A percentile compares a stretch with the other conserved stretches of the same genome.
These are phyloP conservation scores for Boletus smithii DNA, from an alignment of 1,284 basidiomycete species.

Conservation along the genomic window DNA sequence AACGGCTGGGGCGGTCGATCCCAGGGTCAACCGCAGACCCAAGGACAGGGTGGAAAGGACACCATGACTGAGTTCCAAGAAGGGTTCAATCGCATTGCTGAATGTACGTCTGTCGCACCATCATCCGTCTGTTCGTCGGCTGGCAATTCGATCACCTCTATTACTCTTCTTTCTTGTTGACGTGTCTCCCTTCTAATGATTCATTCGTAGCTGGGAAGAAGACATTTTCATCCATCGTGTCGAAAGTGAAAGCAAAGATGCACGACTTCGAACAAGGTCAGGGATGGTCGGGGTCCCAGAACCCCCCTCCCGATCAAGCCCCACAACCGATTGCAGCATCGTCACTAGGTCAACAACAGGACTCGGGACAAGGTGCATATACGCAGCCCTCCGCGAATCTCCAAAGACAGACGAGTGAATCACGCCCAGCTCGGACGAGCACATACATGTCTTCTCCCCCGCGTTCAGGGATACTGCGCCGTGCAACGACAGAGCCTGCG, in stretches of 20 bases:
- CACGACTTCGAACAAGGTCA: constrained; percentile 64
- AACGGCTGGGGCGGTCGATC: constrained; percentile 1
- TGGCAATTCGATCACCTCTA: too few species aligned
- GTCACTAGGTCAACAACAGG: constrained; percentile 5
- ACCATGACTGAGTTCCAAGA: constrained; percentile 68
- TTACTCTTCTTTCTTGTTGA: not conserved
- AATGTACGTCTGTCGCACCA: constrained; percentile 48
- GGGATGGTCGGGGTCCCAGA: constrained; percentile 26
- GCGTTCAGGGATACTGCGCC: constrained; percentile 13
- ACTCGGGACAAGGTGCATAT: too few species aligned
- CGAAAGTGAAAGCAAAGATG: constrained; percentile 76
- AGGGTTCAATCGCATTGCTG: constrained; percentile 69
- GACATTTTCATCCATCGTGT: constrained; percentile 66
- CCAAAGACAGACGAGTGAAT: constrained; percentile 5
- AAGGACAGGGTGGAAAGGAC: constrained; percentile 36
- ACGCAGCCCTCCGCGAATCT: not conserved
- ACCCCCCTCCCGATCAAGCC: constrained; percentile 2
- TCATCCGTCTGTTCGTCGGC: too few species aligned
- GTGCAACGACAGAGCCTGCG: constrained; percentile 2
- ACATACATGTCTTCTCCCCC: constrained; percentile 14
- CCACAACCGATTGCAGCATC: constrained; percentile 1
- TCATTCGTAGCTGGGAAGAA: constrained; percentile 63
- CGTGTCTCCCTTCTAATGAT: not conserved
- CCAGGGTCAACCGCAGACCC: constrained; percentile 13
- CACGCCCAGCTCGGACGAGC: too few species aligned